These are phyloP conservation scores for Hypoxylon rickii DNA, from an alignment of 495 filamentous ascomycete species.

Conservation along the genomic window DNA sequence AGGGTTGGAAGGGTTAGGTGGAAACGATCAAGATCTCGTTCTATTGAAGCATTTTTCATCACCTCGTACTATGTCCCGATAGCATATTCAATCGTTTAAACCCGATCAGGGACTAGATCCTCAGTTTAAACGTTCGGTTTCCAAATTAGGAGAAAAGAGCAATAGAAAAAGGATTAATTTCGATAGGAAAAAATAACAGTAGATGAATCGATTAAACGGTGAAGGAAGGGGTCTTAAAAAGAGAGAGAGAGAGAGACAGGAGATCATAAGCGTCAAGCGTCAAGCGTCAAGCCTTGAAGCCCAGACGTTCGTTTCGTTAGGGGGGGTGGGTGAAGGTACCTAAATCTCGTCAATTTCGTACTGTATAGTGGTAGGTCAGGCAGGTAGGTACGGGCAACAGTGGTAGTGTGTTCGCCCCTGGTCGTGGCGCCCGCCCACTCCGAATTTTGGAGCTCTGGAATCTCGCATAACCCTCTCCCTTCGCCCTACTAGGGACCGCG, in stretches of 20 bases:
- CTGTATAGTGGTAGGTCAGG: background rate
- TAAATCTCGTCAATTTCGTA: background rate
- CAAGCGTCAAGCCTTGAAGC: background rate
- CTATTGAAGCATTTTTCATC: too few species aligned
- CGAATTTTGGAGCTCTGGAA: conserved; percentile 34
- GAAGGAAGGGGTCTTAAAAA: background rate
- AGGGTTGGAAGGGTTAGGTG: too few species aligned
- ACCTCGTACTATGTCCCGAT: too few species aligned
- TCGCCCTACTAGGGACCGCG: conserved; percentile 35
- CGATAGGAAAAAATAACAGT: background rate
- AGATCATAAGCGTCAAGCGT: background rate
- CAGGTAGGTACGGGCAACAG: too few species aligned
- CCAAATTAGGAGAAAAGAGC: background rate
- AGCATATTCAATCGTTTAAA: too few species aligned
- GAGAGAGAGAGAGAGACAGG: background rate
- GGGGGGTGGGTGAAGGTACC: background rate
- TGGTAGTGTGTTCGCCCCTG: conserved; percentile 7
- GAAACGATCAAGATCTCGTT: too few species aligned
- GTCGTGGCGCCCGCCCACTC: conserved; percentile 25
- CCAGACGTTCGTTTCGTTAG: too few species aligned
- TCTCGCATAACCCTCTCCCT: conserved; percentile 31
- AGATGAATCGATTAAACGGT: background rate
- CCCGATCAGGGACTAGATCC: too few species aligned
- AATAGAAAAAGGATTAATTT: background rate
- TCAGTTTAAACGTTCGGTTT: too few species aligned